Base-by-base conservation (phyloP, 2,329 filamentous ascomycete genomes). In the Pseudocercospora crystallina region DNA sequence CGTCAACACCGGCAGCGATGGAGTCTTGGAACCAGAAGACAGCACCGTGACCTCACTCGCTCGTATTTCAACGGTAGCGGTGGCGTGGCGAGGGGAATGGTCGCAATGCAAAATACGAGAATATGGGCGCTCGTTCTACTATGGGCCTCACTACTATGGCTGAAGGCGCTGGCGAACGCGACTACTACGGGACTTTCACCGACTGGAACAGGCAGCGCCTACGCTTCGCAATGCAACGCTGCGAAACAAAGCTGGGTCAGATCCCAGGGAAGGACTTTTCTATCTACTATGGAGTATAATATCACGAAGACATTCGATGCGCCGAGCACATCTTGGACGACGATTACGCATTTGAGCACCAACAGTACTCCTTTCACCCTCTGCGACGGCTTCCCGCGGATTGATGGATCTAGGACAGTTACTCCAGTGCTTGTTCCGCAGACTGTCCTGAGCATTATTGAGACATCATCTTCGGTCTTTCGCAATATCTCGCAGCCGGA, bases 361-460 rank as follows among this genome's bases (percentile, higher is more conserved):
- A 20, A 41, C 35, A 20, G 5, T n/a, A 37, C 30, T 9, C 48
- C 55, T 3, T 60, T 53, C 44, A 60, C 57, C 5, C 57, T 62
- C 7, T 62, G 60, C 35, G 60, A 62, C 47, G 57, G 57, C 17
- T 61, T 32, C 15, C 59, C 57, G 5, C 54, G 60, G 9, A 47
- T 62, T 10, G 38, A 59, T 41, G 59, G 53, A 32, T 43, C 37
- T 42, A 26, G 20, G 20, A 26, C 20, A 3, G 20, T 26, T 4
- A 38, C 33, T n/a, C 40, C 10, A 14, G 29, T 34, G 5, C 26
- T 37, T 8, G 29, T 47, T 3, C 20, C 20, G 20, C 41, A 50
- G 2, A 47, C 43, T n/a, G 13, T 12, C 5, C 36, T 34, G 5
- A 7, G 9, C 5, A 34, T 43, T 7, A 44, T 49, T 5, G 43